Evolutionary conservation across 768 basidiomycete genomes (phyloP), one percentile per base, ranked within the genome.

Genomic region (Porphyrellus cyaneotinctus): DNA sequence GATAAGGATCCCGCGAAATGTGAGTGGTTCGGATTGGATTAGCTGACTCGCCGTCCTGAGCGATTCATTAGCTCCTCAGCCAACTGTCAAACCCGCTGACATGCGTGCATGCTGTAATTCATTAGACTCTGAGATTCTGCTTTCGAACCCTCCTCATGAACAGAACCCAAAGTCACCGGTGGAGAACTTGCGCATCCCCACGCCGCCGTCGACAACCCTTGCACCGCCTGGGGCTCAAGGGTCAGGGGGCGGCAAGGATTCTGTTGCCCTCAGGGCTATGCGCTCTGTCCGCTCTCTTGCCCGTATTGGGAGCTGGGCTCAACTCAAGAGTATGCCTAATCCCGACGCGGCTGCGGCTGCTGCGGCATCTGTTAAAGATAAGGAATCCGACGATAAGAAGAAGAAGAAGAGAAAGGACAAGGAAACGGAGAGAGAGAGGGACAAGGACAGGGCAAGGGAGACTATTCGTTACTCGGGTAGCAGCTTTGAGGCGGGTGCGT

Each of bases 181-280:
- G 23, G 64, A 62, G 15, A 23, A 38, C 6, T 35, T 49, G 35
- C 56, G 57, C 33, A 15, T 58, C 28, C 63, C 64, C 17, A 63
- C 64, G n/a, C 68, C 64, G 23, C 61, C 65, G 26, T 43, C 65
- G 17, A 57, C 45, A 6, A 72, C 75, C 8, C 67, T 69, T n/a
- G 73, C 74, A 2, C 72, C 73, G 18, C 72, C 75, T n/a, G 54
- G 62, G 3, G 57, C 62, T 41, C 59, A 53, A 6, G 47, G 53
- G 41, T 35, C 44, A 24, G 69, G 68, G 20, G 43, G 44, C 35
- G 65, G 63, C 46, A 78, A 79, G 26, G 81, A 78, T 28, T 88
- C 86, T 0, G 87, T 91, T 38, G 89, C 89, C 0, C 52, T 91
- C 26, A 80, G 89, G 6, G 89, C 89, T 6, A 91, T 91, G 73